phyloP scores from a whole-genome alignment of 2,329 filamentous ascomycete genomes.

The Colletotrichum sp. region DNA sequence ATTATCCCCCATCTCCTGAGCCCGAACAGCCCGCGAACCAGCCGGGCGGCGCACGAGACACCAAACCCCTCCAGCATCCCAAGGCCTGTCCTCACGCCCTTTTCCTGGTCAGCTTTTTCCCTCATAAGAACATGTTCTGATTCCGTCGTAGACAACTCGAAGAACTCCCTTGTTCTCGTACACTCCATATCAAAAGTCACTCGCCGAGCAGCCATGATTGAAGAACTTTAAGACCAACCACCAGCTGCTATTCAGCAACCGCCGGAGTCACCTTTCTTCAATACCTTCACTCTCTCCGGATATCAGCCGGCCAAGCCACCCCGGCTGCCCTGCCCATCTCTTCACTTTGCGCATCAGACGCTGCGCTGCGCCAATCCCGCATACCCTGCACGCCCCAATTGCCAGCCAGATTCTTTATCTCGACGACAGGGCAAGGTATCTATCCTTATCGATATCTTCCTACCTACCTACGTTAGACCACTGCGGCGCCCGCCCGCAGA shows the following conservation, averaged over 20 bases:
- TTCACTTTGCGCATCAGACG: slow-evolving; percentile 4
- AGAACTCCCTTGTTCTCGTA: not conserved
- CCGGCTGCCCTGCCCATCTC: not conserved
- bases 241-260: not conserved
- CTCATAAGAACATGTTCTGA: not conserved
- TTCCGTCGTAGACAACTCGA: not conserved
- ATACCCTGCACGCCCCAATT: slow-evolving; percentile 5
- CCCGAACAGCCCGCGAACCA: not conserved
- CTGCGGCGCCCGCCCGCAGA: slow-evolving; percentile 4
- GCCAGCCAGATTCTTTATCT: slow-evolving; percentile 11
- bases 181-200: not conserved
- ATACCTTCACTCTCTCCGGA: not conserved
- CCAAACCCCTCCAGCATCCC: not conserved
- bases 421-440: slow-evolving; percentile 9
- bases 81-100: not conserved
- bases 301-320: not conserved
- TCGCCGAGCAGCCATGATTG: not conserved
- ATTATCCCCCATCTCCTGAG: not conserved
- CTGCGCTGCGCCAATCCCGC: slow-evolving; percentile 2
- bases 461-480: not conserved
- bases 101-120: not conserved
- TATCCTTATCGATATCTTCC: not conserved
- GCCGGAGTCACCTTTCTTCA: not conserved
- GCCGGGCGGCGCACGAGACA: not conserved
- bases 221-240: not conserved